Conservation (phyloP, 345 rosid genomes). For the Limnanthes douglasii region DNA sequence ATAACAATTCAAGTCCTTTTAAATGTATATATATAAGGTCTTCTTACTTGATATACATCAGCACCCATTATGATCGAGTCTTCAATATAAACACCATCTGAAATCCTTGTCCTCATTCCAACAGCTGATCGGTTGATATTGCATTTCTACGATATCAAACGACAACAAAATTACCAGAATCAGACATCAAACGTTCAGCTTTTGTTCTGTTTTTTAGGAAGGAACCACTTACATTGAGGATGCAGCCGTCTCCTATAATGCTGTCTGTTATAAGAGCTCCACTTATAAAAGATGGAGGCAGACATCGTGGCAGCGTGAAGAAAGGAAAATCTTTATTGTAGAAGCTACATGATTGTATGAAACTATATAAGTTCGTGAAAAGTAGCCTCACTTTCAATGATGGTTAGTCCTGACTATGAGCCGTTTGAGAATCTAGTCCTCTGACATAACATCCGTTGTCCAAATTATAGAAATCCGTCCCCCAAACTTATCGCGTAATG, state of each 20-base stretch:
- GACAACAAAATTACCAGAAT: not conserved
- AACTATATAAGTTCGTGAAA: constrained; percentile 7
- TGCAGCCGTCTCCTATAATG: constrained; percentile 73
- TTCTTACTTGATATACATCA: constrained; percentile 53
- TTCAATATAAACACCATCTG: constrained; percentile 39
- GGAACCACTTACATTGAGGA: constrained; percentile 39
- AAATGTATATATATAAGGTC: not conserved
- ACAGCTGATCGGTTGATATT: constrained; percentile 53
- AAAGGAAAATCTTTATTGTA: constrained; percentile 35
- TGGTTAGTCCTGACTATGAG: too few species aligned
- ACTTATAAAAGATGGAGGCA: constrained; percentile 47
- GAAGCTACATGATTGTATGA: constrained; percentile 29
- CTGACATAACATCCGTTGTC: too few species aligned
- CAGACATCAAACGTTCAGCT: not conserved
- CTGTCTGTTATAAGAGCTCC: constrained; percentile 45
- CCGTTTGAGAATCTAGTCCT: too few species aligned
- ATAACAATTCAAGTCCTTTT: too few species aligned
- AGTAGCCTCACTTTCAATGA: too few species aligned
- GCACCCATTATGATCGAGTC: constrained; percentile 75
- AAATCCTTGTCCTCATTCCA: constrained; percentile 68
- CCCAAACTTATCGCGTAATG: too few species aligned
- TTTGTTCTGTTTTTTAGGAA: not conserved
- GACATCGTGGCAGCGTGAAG: constrained; percentile 52
- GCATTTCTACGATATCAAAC: constrained; percentile 46
- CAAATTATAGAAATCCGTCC: too few species aligned